Evolutionary conservation across 2,329 filamentous ascomycete genomes (phyloP).

Genomic region (Trichothecium roseum): DNA sequence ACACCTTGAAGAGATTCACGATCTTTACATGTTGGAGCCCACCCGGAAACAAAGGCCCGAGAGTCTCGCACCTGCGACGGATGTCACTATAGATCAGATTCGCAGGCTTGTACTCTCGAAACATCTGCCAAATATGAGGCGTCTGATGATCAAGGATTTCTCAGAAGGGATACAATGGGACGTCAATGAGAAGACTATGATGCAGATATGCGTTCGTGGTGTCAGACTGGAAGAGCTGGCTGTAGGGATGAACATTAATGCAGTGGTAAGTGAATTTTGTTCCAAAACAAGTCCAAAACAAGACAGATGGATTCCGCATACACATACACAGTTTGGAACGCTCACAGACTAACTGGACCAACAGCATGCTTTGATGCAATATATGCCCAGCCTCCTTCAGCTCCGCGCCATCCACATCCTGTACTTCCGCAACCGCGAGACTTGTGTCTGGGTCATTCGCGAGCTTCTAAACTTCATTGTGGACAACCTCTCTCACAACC

Average conservation of each 20-base stretch:
- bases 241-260: conserved; percentile 40
- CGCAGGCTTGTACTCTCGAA: conserved; percentile 44
- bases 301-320: neutral
- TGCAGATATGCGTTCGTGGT: conserved; percentile 41
- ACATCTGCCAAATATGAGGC: conserved; percentile 42
- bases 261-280: conserved; percentile 34
- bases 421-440: conserved; percentile 43
- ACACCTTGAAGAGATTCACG: conserved; percentile 41
- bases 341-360: neutral
- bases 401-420: conserved; percentile 47
- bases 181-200: conserved; percentile 40
- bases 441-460: conserved; percentile 43
- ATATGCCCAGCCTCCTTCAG: conserved; percentile 32
- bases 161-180: conserved; percentile 41
- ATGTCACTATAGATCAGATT: conserved; percentile 46
- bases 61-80: conserved; percentile 39
- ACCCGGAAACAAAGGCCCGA: conserved; percentile 39
- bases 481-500: conserved; percentile 46
- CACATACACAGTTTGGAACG: neutral
- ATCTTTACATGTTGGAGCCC: conserved; percentile 50
- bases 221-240: conserved; percentile 43
- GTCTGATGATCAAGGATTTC: conserved; percentile 52
- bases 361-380: conserved; percentile 48
- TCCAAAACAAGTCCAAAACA: neutral
- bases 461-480: conserved; percentile 49